phyloP scores from a whole-genome alignment of 2,329 filamentous ascomycete species.

The Pseudogymnoascus sp. region DNA sequence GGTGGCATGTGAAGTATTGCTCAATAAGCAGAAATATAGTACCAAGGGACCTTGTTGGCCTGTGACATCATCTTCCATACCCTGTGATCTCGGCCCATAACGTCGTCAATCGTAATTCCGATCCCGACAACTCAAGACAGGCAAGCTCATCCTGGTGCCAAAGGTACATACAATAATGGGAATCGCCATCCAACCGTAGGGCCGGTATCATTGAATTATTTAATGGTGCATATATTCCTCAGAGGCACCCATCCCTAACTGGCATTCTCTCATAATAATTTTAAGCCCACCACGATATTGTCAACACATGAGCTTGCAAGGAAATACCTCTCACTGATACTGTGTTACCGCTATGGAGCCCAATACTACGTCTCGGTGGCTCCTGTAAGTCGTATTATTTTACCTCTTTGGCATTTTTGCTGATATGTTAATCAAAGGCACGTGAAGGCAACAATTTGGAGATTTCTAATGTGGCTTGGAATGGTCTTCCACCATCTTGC shows the following conservation, averaged over 20 bases:
- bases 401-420: neutral
- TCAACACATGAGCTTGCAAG: neutral
- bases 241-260: neutral
- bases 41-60: neutral
- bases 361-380: neutral
- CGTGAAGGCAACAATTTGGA: constrained; percentile 28
- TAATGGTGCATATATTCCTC: neutral
- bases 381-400: neutral
- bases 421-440: neutral
- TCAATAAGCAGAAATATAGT: neutral
- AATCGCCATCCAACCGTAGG: neutral
- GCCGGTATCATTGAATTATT: neutral
- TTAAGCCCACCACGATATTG: neutral
- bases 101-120: neutral
- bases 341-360: neutral
- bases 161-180: neutral
- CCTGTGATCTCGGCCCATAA: neutral
- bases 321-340: neutral
- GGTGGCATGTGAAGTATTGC: neutral
- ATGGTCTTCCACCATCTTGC: constrained; percentile 30
- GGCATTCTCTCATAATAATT: neutral
- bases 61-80: neutral
- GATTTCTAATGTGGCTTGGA: constrained; percentile 28
- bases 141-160: neutral
- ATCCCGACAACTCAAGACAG: neutral